Base-by-base conservation (phyloP, 2,329 filamentous ascomycete species). In the Penicillium sumatraense region DNA sequence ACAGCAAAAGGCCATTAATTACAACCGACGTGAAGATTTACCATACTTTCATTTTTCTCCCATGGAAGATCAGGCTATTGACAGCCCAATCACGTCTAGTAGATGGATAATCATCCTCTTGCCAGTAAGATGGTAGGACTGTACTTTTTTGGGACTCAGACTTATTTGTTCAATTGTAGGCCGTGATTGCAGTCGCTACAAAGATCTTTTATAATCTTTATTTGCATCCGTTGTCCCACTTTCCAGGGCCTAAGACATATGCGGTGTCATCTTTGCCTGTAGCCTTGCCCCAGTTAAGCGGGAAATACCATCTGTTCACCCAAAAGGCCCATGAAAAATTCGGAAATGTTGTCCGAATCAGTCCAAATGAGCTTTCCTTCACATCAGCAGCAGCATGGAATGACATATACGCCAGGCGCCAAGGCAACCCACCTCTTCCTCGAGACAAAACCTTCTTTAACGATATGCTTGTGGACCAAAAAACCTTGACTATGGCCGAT, bases 311-410 rank as follows among this genome's bases (percentile, higher is more conserved):
- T 27, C 40, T 26, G 1, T 44, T 26, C 13, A 27, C 21, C 14
- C 40, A 44, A 9, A 21, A 40, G 2, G 11, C 42, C 2, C 51
- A 54, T 21, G 21, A 26, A 0, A 27, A 48, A 6, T 38, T 49
- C 16, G 51, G 51, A 3, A 20, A 38, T 29, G 29, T 45, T 14
- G 51, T 54, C 8, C 45, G 51, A 14, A 21, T 54, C n/a, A 27
- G 45, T 27, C 51, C 51, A 21, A 41, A 54, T 29, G 45, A 54
- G 13, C 31, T 54, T 10, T 44, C 36, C 7, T 49, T 35, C 11
- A 20, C 18, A 6, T 26, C 18, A 4, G 36, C 20, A 9, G 27
- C 33, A 2, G 51, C 45, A 14, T 54, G 51, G 51, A 49, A 49
- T n/a, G 46, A 27, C 4, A 49, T 54, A 14, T 54, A 49, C 31